Percentiles rank a stretch among this genome's conserved stretches.
phyloP scores from a whole-genome alignment of 306 rosid genomes.

The Cicer cuneatum region DNA sequence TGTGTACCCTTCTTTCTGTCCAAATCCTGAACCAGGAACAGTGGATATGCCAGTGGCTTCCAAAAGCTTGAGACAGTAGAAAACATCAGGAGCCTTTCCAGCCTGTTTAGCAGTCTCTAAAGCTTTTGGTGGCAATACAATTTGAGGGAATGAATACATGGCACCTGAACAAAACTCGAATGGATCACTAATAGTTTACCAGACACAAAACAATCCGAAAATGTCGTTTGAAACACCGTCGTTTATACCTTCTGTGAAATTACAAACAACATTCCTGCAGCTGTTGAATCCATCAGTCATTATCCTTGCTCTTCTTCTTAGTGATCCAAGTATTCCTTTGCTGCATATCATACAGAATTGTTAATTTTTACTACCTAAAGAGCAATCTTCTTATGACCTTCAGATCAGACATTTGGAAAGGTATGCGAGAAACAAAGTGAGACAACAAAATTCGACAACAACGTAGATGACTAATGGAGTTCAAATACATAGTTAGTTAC shows the following conservation, averaged over 20 bases:
- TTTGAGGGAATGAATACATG: constrained; percentile 99
- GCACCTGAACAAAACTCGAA: constrained; percentile 73
- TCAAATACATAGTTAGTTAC: too few relatives aligned
- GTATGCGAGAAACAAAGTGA: not conserved
- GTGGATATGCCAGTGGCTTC: constrained; percentile 99
- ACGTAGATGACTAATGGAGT: too few relatives aligned
- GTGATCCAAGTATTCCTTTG: constrained; percentile 86
- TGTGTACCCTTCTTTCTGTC: constrained; percentile 95
- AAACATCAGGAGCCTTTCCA: constrained; percentile 93
- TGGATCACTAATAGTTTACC: constrained; percentile 30
- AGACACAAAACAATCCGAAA: not conserved
- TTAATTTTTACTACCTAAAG: constrained; percentile 37
- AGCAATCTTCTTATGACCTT: constrained; percentile 10
- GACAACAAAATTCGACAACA: too few relatives aligned
- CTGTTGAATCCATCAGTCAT: constrained; percentile 99
- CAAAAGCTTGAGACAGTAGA: constrained; percentile 93
- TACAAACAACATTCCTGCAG: constrained; percentile 96
- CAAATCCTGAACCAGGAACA: constrained; percentile 99
- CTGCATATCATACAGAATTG: constrained; percentile 55
- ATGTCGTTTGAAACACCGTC: not conserved
- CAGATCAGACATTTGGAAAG: not conserved
- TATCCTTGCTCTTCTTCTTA: constrained; percentile 89
- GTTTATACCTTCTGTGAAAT: constrained; percentile 92
- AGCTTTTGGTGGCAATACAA: constrained; percentile 85
- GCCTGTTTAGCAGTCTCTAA: constrained; percentile 79